Evolutionary conservation across 805 yeast species (phyloP).

Genomic region (Barnettozyma wickerhamii): DNA sequence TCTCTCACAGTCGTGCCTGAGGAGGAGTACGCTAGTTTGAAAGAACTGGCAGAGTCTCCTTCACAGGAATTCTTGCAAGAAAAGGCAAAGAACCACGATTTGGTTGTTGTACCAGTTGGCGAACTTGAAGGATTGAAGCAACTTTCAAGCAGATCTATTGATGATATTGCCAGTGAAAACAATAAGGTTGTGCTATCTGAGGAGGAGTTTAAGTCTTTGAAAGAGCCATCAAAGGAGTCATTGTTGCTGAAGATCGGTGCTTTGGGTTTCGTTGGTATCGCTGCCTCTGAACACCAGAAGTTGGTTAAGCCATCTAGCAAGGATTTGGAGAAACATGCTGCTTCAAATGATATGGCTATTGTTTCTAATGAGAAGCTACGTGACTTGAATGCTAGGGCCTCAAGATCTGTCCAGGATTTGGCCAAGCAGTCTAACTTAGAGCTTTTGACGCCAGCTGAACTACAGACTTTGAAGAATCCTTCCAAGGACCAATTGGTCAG

Average conservation of each 20-base stretch:
- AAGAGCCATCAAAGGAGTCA: conserved; percentile 14
- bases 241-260: conserved; percentile 8
- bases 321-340: conserved; percentile 9
- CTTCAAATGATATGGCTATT: conserved; percentile 1
- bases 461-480: conserved; percentile 1
- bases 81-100: conserved; percentile 8
- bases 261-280: conserved; percentile 7
- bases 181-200: conserved; percentile 13
- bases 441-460: conserved; percentile 2
- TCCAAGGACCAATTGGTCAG: conserved; percentile 2
- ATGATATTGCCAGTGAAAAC: conserved; percentile 9
- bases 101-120: conserved; percentile 7
- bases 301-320: conserved; percentile 7
- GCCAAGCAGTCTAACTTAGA: conserved; percentile 9
- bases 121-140: conserved; percentile 6
- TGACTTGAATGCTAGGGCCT: not conserved
- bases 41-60: conserved; percentile 6
- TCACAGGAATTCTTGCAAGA: conserved; percentile 5
- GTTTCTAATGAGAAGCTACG: conserved; percentile 7
- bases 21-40: conserved; percentile 12
- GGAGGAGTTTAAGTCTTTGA: conserved; percentile 14
- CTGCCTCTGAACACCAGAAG: conserved; percentile 7
- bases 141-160: conserved; percentile 8
- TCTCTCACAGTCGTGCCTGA: conserved; percentile 12
- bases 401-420: conserved; percentile 6